Percentiles rank a stretch among this genome's conserved stretches.
phyloP scores from a whole-genome alignment of 23 red algal genomes.

The Cyanidioschyzon merolae region DNA sequence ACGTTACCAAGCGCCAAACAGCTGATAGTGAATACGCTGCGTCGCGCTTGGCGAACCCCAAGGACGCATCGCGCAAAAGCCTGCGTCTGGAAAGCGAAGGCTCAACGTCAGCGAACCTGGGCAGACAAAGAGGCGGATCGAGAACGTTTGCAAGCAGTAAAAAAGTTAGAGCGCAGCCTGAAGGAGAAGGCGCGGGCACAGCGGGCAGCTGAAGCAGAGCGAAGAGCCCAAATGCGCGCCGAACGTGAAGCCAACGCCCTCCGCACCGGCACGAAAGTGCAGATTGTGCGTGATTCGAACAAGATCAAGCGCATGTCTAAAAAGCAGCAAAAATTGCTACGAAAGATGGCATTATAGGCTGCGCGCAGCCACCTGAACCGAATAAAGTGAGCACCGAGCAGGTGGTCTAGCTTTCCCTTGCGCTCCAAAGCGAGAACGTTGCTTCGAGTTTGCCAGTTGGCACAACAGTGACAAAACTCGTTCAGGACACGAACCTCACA shows the following conservation, averaged over 20 bases:
- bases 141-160: neutral
- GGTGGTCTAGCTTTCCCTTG: too few relatives aligned
- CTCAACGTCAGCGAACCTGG: neutral
- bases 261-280: neutral
- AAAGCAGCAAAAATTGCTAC: neutral
- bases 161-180: neutral
- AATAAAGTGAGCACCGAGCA: too few relatives aligned
- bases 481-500: too few relatives aligned
- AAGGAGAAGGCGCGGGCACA: neutral
- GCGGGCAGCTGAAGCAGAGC: neutral
- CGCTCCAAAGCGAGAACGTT: too few relatives aligned
- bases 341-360: neutral
- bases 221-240: neutral
- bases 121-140: neutral
- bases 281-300: neutral
- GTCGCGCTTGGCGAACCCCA: neutral
- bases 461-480: too few relatives aligned
- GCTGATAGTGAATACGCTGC: neutral
- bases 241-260: neutral
- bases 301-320: slow-evolving; percentile 13
- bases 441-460: too few relatives aligned
- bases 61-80: neutral
- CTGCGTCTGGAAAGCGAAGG: neutral
- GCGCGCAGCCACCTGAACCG: too few relatives aligned
- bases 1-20: neutral